Evolutionary conservation across 306 rosid species (phyloP), one percentile per base, ranked within the genome.

Genomic region (Trifolium pratense): DNA sequence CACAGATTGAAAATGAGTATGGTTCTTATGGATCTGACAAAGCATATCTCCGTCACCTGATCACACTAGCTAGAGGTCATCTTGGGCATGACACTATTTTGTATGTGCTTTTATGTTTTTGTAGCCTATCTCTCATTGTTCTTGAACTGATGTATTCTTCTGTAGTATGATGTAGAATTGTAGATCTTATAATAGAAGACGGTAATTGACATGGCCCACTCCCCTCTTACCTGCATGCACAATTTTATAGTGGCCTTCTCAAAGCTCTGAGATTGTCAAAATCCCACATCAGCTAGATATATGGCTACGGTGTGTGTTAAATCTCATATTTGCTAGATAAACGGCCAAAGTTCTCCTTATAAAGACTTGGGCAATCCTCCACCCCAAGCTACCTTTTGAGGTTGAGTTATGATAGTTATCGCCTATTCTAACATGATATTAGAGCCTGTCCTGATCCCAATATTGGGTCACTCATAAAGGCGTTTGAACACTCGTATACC

Each of bases 1-100:
- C 69, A 66, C 96, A 94, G 97, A 78, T 93, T 86, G 98, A 93
- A 84, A 93, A 93, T 71, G 98, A 93, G 82, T 93, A 42, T 78
- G 97, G 98, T 77, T 93, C 96, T 11, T 93, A 83, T 70, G 98
- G 97, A 78, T 82, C 83, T 58, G 96, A 91, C 85, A 80, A 89
- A 81, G 89, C 86, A 31, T 93, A 93, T 81, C 93, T 93, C 77
- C 89, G 79, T 73, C 96, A 86, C 77, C 81, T 93, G 66, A 89
- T 90, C 82, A 63, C 78, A 26, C 55, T 87, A 77, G 92, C 96
- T 46, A 87, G 90, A 83, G 66, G 79, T 70, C 87, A 88, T 83
- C 97, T 93, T 20, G 97, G 97, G 70, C 86, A 83, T 56, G 94
- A 84, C 29, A 68, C 86, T 80, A 88, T 91, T 77, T 68, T 93